Base-by-base conservation (phyloP, 208 protist genomes). In the Acanthamoeba castellanii region DNA sequence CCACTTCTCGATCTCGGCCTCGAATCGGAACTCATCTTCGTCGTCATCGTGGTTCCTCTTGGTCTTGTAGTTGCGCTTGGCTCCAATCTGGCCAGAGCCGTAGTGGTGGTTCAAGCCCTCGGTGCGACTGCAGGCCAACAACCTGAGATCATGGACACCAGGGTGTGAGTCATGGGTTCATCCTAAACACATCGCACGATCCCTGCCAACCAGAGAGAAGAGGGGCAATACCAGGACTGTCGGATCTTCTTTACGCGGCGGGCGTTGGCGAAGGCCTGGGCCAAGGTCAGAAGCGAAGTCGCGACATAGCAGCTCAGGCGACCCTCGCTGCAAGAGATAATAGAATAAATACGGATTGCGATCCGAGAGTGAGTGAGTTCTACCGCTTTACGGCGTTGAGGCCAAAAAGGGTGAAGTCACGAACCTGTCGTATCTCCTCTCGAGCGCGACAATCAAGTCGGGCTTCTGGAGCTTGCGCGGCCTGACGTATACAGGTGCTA, bases 161-260 rank as follows among this genome's bases (percentile, higher is more conserved):
- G 18, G 0, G 55, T 59, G 18, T 25, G 55, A 59, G 20, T 59
- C 20, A 22, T 59, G 42, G 42, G 42, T 2, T 45, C 42, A 47
- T 13, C 20, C 57, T 14, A 61, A 61, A 25, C 3, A 7, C 14
- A 70, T 34, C 25, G 5, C 64, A n/a, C n/a, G n/a, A n/a, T n/a
- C n/a, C n/a, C n/a, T n/a, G 16, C 27, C 66, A 42, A 34, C 13
- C 11, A 74, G 66, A 37, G 70, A 78, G 14, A 18, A 13, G 18
- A 13, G 42, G 70, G 42, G 34, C 3, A 32, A 78, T 81, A 78
- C 87, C 87, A 92, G n/a, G 32, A 27, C 45, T 92, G 87, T 11
- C 66, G 55, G 37, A 92, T 92, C 66, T 92, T 92, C 87, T 92
- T 92, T 8, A 92, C 87, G 20, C 47, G 52, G 42, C 87, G 57